Conservation (phyloP, 176 grass and related monocot genomes). For the Typha latifolia region DNA sequence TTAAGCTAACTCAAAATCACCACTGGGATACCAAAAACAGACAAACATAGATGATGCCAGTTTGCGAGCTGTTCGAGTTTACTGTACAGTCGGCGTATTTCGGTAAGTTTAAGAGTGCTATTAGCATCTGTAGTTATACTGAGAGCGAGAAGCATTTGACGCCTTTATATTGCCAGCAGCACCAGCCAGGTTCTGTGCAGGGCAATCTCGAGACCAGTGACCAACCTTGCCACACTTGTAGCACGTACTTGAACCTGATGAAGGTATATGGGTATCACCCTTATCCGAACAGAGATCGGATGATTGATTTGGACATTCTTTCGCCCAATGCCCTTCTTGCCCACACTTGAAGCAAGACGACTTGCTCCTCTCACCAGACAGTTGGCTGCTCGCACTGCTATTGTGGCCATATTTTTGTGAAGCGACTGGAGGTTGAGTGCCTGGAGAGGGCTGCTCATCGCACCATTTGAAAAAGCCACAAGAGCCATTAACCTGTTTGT, state of each 20-base stretch:
- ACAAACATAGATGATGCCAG: neutral
- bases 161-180: constrained; percentile 24
- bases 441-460: constrained; percentile 26
- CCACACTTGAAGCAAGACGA: constrained; percentile 74
- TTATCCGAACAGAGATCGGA: constrained; percentile 34
- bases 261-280: constrained; percentile 28
- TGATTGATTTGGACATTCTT: constrained; percentile 58
- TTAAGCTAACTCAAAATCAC: neutral
- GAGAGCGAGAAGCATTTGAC: constrained; percentile 30
- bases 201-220: constrained; percentile 70
- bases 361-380: constrained; percentile 23
- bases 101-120: neutral
- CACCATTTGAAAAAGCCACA: constrained; percentile 78
- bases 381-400: constrained; percentile 26
- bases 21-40: neutral
- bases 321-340: constrained; percentile 68
- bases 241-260: constrained; percentile 28
- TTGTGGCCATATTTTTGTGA: constrained; percentile 14
- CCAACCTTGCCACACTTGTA: constrained; percentile 61
- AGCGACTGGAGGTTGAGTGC: constrained; percentile 25
- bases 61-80: neutral
- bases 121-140: constrained; percentile 33
- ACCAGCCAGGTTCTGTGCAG: constrained; percentile 23
- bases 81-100: neutral
- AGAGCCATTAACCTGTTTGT: constrained; percentile 39